Percentiles rank a stretch among this genome's conserved stretches.
Evolutionary conservation across 2,329 filamentous ascomycete genomes (phyloP).

Genomic region (Talaromyces sp.): DNA sequence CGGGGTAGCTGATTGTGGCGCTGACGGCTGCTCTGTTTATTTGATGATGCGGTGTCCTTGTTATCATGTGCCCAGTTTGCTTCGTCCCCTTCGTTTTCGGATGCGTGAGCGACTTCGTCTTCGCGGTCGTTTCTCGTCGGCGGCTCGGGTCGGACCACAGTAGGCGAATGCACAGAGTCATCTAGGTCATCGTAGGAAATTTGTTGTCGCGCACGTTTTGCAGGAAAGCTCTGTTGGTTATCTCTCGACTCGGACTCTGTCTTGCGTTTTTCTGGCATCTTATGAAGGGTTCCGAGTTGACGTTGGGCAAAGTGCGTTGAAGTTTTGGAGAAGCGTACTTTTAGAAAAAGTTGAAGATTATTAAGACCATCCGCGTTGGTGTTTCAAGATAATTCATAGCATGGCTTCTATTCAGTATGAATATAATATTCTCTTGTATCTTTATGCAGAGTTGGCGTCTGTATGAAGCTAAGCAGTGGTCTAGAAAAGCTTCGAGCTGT

Average conservation of each 20-base stretch:
- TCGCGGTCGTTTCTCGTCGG: slow-evolving; percentile 13
- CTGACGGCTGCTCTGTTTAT: slow-evolving; percentile 6
- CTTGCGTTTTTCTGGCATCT: slow-evolving; percentile 34
- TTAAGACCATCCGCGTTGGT: background rate
- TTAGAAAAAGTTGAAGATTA: background rate
- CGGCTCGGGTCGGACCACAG: background rate
- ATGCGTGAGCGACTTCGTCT: slow-evolving; percentile 23
- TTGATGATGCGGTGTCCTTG: background rate
- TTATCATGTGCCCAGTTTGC: background rate
- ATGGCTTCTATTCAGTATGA: background rate
- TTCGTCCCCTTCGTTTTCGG: background rate
- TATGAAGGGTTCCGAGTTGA: background rate
- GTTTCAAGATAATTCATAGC: background rate
- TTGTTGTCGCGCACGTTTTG: slow-evolving; percentile 31
- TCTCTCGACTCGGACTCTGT: slow-evolving; percentile 17
- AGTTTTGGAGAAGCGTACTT: background rate
- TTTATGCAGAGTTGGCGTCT: background rate
- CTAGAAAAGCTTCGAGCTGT: background rate
- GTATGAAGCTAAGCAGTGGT: background rate
- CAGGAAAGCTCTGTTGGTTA: slow-evolving; percentile 16
- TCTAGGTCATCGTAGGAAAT: slow-evolving; percentile 12
- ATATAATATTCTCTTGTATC: background rate
- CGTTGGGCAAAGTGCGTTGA: background rate
- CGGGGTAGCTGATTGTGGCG: slow-evolving; percentile 30
- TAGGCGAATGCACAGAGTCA: background rate